A percentile compares a stretch with the other conserved stretches of the same genome.
Evolutionary conservation across 768 basidiomycete species (phyloP).

Genomic region (Multifurca ochricompacta): DNA sequence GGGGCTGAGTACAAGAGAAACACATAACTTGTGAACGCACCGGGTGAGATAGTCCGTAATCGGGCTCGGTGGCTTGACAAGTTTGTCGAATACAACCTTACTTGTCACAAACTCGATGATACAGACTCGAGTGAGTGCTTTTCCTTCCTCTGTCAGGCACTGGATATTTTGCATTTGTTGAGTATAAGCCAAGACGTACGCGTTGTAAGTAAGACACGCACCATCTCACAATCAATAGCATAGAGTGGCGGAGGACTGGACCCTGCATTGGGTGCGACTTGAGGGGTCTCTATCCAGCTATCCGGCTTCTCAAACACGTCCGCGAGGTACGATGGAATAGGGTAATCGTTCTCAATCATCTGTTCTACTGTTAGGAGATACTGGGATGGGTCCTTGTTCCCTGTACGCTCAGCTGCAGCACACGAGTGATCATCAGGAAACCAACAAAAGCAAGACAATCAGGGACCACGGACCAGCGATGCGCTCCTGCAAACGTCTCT

Average conservation of each 20-base stretch:
- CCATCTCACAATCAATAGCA: conserved; percentile 98
- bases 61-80: conserved; percentile 82
- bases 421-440: neutral
- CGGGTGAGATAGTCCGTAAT: conserved; percentile 90
- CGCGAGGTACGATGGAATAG: conserved; percentile 77
- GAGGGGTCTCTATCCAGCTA: conserved; percentile 82
- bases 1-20: neutral
- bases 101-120: conserved; percentile 71
- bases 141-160: conserved; percentile 88
- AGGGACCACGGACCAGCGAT: conserved; percentile 30
- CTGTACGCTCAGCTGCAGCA: conserved; percentile 46
- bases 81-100: conserved; percentile 74
- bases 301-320: conserved; percentile 53
- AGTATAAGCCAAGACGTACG: neutral
- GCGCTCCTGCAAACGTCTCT: conserved; percentile 44
- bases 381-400: conserved; percentile 54
- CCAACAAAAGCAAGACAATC: neutral
- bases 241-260: conserved; percentile 44
- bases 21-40: conserved; percentile 32
- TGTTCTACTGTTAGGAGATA: conserved; percentile 74
- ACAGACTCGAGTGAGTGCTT: conserved; percentile 80
- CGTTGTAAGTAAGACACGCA: conserved; percentile 30
- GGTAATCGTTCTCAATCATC: conserved; percentile 94
- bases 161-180: conserved; percentile 28
- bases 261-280: conserved; percentile 29